Evolutionary conservation across 2,329 filamentous ascomycete genomes (phyloP).

Genomic region (Dryadomyces quercivorus): DNA sequence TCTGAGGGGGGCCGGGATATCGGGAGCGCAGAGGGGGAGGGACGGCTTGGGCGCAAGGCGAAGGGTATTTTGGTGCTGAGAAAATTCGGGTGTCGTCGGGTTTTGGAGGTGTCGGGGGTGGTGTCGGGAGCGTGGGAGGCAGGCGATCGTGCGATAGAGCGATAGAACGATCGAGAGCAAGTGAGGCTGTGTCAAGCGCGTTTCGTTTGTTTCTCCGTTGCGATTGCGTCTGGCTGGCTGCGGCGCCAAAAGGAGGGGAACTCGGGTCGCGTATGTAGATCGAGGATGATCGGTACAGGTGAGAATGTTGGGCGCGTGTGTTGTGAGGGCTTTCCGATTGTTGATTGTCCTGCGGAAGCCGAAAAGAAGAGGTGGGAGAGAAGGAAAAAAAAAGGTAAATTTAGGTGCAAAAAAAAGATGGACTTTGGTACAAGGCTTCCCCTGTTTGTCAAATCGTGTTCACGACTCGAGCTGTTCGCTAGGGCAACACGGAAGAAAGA

Average conservation of each 20-base stretch:
- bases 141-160: not conserved
- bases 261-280: not conserved
- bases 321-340: not conserved
- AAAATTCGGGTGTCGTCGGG: no score
- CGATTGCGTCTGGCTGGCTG: not conserved
- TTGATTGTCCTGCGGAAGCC: not conserved
- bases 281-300: not conserved
- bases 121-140: no score
- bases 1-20: no score
- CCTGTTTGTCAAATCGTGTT: not conserved
- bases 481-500: not conserved
- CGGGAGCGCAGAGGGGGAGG: no score
- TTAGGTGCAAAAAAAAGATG: not conserved
- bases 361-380: not conserved
- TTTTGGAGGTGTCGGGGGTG: no score
- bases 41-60: no score
- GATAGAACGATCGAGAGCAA: not conserved
- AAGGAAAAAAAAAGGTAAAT: not conserved
- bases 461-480: not conserved
- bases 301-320: not conserved
- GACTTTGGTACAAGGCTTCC: not conserved
- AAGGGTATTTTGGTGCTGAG: no score
- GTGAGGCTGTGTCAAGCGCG: not conserved
- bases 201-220: not conserved
- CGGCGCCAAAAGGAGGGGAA: not conserved